Evolutionary conservation across 2,329 filamentous ascomycete genomes (phyloP).

Genomic region (Cyanodermella asteris): DNA sequence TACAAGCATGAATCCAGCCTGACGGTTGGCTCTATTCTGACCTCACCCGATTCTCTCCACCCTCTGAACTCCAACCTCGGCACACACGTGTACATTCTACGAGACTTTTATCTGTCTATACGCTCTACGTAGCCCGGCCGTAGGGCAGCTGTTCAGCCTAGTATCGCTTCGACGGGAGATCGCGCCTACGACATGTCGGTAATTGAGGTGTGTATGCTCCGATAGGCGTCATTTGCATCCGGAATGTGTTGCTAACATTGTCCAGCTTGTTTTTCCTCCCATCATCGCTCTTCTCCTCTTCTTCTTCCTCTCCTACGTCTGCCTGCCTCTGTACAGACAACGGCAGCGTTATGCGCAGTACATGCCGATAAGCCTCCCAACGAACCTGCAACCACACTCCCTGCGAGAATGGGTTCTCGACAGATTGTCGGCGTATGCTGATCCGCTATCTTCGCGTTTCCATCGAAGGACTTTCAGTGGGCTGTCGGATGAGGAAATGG

Average conservation of each 20-base stretch:
- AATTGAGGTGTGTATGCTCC: constrained; percentile 4
- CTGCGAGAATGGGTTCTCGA: constrained; percentile 28
- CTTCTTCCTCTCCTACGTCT: constrained; percentile 39
- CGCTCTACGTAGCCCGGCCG: constrained; percentile 1
- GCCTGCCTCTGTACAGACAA: constrained; percentile 46
- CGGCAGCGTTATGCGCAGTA: constrained; percentile 52
- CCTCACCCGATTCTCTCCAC: too few species aligned
- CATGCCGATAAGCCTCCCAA: constrained; percentile 37
- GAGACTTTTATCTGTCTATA: constrained; percentile 1
- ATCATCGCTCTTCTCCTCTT: constrained; percentile 49
- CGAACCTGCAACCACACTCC: constrained; percentile 20
- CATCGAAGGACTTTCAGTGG: constrained; percentile 17
- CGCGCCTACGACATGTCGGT: constrained; percentile 1
- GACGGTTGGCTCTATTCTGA: too few species aligned
- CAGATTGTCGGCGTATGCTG: too few species aligned
- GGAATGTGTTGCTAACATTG: not conserved
- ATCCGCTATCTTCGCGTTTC: constrained; percentile 2
- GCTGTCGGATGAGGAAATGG: constrained; percentile 49
- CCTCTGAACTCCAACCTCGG: too few species aligned
- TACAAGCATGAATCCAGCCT: too few species aligned
- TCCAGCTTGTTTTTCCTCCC: constrained; percentile 39
- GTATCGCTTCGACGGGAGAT: not conserved
- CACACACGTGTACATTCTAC: too few species aligned
- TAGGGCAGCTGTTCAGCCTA: constrained; percentile 1
- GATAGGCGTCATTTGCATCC: too few species aligned